phyloP scores from a whole-genome alignment of 2,329 filamentous ascomycete species.

The Pseudocercospora ulei region DNA sequence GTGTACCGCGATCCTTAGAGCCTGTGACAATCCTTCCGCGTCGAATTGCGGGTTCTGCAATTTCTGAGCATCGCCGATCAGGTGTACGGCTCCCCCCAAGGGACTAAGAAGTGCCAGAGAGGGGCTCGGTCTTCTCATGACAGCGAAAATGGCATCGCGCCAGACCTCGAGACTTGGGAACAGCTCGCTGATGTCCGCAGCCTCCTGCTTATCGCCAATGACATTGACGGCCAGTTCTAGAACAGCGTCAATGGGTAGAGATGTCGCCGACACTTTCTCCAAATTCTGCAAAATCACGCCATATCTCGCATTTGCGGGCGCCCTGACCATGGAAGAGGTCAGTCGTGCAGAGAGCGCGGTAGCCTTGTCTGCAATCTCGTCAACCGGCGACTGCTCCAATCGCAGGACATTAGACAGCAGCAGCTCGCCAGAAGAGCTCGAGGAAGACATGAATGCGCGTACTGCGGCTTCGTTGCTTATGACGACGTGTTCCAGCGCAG shows the following conservation, averaged over 20 bases:
- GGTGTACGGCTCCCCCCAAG: slow-evolving; percentile 63
- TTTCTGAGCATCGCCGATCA: slow-evolving; percentile 35
- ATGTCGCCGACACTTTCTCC: slow-evolving; percentile 37
- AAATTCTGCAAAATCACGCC: slow-evolving; percentile 47
- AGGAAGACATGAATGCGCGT: slow-evolving; percentile 42
- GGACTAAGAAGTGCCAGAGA: slow-evolving; percentile 65
- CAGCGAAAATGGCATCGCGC: slow-evolving; percentile 51
- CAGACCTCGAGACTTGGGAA: slow-evolving; percentile 46
- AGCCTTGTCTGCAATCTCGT: slow-evolving; percentile 43
- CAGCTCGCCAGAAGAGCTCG: slow-evolving; percentile 40
- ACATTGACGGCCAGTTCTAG: slow-evolving; percentile 46
- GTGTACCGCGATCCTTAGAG: slow-evolving; percentile 67
- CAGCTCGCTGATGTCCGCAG: slow-evolving; percentile 19
- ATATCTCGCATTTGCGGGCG: slow-evolving; percentile 30
- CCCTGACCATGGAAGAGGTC: slow-evolving; percentile 22
- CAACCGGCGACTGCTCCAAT: slow-evolving; percentile 46
- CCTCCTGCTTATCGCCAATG: slow-evolving; percentile 31
- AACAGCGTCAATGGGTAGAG: slow-evolving; percentile 47
- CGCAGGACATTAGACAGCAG: slow-evolving; percentile 46
- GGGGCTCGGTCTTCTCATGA: slow-evolving; percentile 49
- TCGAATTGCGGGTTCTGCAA: slow-evolving; percentile 42
- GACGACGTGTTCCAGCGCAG: slow-evolving; percentile 35
- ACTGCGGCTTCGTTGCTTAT: slow-evolving; percentile 32
- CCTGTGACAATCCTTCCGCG: slow-evolving; percentile 58
- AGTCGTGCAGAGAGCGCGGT: slow-evolving; percentile 29